Conservation (phyloP, 257 asterid genomes). For the Solanum clarkiae region DNA sequence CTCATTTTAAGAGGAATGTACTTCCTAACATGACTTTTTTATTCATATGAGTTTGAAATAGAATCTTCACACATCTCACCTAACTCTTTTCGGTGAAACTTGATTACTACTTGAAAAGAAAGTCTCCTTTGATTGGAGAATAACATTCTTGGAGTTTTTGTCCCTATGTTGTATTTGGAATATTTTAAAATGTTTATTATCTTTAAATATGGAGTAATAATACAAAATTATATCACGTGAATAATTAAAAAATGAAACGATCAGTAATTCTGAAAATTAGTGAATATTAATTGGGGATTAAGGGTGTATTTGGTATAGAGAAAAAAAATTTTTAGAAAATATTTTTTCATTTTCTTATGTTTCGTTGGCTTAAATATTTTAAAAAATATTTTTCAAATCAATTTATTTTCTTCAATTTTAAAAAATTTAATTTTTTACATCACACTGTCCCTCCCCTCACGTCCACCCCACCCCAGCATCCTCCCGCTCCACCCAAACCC, state of each 20-base stretch:
- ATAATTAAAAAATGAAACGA: too few species aligned
- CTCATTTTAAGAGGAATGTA: background rate
- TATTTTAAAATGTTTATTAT: background rate
- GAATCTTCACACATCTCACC: background rate
- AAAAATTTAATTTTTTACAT: too few species aligned
- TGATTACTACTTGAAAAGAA: background rate
- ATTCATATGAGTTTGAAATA: background rate
- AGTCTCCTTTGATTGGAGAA: background rate
- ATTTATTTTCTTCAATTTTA: too few species aligned
- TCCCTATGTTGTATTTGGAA: background rate
- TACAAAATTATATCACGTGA: background rate
- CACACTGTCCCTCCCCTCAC: too few species aligned
- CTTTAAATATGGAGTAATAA: background rate
- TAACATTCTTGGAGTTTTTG: background rate
- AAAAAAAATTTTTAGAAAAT: too few species aligned
- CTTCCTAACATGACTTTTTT: background rate
- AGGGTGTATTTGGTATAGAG: too few species aligned
- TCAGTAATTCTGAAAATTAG: background rate
- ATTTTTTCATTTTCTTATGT: too few species aligned
- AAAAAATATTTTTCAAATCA: too few species aligned
- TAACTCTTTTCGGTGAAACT: background rate
- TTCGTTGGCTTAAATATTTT: too few species aligned
- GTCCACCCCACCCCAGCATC: too few species aligned
- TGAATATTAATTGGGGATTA: background rate
- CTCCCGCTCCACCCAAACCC: too few species aligned